Evolutionary conservation across 768 basidiomycete genomes (phyloP).

Genomic region (Tubosaeta sp.): DNA sequence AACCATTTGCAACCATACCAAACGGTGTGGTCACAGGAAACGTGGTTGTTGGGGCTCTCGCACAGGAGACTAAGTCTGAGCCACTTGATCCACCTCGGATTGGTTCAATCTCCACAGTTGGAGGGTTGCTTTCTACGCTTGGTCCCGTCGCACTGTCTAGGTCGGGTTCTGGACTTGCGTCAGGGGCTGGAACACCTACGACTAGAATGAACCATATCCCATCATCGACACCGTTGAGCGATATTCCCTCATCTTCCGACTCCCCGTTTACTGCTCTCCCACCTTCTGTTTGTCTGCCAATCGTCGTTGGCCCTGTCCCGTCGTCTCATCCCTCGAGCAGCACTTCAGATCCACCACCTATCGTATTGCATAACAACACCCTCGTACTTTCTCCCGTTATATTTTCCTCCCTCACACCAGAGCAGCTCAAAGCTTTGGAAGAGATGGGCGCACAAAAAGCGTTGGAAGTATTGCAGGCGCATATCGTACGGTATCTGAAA

Average conservation of each 20-base stretch:
- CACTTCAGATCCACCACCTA: conserved; percentile 50
- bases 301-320: conserved; percentile 70
- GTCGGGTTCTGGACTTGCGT: not conserved
- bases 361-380: conserved; percentile 80
- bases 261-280: conserved; percentile 30
- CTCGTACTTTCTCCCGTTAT: conserved; percentile 83
- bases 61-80: conserved; percentile 6
- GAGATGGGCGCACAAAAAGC: conserved; percentile 80
- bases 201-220: not conserved
- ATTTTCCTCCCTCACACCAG: conserved; percentile 70
- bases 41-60: not conserved
- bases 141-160: not conserved
- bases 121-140: not conserved
- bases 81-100: conserved; percentile 2
- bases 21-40: not conserved
- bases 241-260: conserved; percentile 14
- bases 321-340: conserved; percentile 49
- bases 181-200: not conserved
- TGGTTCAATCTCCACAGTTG: not conserved
- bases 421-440: conserved; percentile 73
- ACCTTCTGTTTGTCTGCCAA: conserved; percentile 62
- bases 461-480: conserved; percentile 72
- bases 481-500: conserved; percentile 83
- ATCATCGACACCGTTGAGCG: conserved; percentile 14
- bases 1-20: conserved; percentile 4